A percentile compares a stretch with the other conserved stretches of the same genome.
Evolutionary conservation across 768 basidiomycete genomes (phyloP).

Genomic region (Leccinum rimulosum): DNA sequence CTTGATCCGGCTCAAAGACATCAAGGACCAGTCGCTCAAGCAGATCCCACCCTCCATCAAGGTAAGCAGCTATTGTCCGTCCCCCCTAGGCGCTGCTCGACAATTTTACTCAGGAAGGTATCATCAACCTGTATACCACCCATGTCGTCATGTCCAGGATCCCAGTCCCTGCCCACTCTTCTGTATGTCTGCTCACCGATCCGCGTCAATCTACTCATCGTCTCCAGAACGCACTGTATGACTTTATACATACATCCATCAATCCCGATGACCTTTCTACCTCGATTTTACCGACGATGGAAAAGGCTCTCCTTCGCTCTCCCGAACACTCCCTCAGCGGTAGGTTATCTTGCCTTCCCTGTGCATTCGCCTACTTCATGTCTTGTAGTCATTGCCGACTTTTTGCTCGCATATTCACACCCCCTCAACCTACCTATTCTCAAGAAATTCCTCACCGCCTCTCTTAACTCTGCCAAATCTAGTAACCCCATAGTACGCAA

Average conservation of each 20-base stretch:
- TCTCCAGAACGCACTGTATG: conserved; percentile 49
- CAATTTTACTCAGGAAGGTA: conserved; percentile 42
- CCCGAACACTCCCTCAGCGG: conserved; percentile 75
- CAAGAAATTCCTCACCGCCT: conserved; percentile 53
- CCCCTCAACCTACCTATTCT: conserved; percentile 47
- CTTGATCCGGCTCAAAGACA: conserved; percentile 59
- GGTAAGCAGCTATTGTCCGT: conserved; percentile 28
- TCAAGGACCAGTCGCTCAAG: conserved; percentile 41
- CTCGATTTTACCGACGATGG: conserved; percentile 65
- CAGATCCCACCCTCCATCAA: conserved; percentile 47
- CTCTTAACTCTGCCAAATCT: conserved; percentile 72
- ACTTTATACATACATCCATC: conserved; percentile 58
- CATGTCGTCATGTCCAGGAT: conserved; percentile 68
- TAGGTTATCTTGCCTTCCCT: conserved; percentile 30
- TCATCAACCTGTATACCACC: conserved; percentile 58
- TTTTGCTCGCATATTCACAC: conserved; percentile 54
- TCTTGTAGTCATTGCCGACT: conserved; percentile 50
- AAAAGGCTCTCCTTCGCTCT: conserved; percentile 77
- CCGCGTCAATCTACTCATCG: conserved; percentile 9
- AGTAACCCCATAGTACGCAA: conserved; percentile 59
- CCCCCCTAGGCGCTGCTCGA: neutral
- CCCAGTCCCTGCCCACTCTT: conserved; percentile 54
- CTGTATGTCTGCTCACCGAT: conserved; percentile 39
- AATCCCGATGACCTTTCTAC: conserved; percentile 48
- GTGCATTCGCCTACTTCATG: neutral